phyloP scores from a whole-genome alignment of 2,329 filamentous ascomycete species.

The Xylariaceae sp. region DNA sequence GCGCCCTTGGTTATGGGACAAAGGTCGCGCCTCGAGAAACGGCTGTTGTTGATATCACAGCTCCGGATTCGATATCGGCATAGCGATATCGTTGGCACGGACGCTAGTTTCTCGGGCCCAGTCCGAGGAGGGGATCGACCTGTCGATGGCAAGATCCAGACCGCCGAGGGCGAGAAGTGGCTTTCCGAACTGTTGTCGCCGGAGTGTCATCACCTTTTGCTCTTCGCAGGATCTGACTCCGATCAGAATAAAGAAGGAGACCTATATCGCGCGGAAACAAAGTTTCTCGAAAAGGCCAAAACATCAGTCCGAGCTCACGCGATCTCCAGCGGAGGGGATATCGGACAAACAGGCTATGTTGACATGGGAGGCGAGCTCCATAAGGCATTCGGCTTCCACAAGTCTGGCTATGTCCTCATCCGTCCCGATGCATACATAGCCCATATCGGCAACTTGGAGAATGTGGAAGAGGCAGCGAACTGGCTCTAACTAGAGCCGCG shows the following conservation, averaged over 20 bases:
- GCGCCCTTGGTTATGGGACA: slow-evolving; percentile 31
- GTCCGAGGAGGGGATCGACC: slow-evolving; percentile 44
- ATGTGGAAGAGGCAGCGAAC: slow-evolving; percentile 13
- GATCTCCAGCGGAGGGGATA: slow-evolving; percentile 15
- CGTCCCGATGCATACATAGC: slow-evolving; percentile 28
- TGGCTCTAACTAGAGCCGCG: slow-evolving; percentile 11
- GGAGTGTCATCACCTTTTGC: slow-evolving; percentile 21
- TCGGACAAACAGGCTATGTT: slow-evolving; percentile 12
- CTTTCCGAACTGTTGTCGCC: slow-evolving; percentile 22
- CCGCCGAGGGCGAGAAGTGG: slow-evolving; percentile 16
- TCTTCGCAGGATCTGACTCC: slow-evolving; percentile 21
- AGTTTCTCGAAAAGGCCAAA: slow-evolving; percentile 12
- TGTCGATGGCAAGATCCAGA: slow-evolving; percentile 30
- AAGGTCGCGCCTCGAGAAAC: slow-evolving; percentile 16
- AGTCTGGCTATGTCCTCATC: slow-evolving; percentile 24
- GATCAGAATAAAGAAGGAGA: slow-evolving; percentile 14
- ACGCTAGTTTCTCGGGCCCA: slow-evolving; percentile 25
- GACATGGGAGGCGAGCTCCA: slow-evolving; percentile 24
- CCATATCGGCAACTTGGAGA: slow-evolving; percentile 23
- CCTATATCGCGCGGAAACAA: slow-evolving; percentile 15
- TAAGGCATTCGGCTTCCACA: slow-evolving; percentile 20
- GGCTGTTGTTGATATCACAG: slow-evolving; percentile 35
- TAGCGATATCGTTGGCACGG: slow-evolving; percentile 30
- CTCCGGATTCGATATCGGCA: slow-evolving; percentile 36
- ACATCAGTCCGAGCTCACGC: slow-evolving; percentile 17